A percentile compares a stretch with the other conserved stretches of the same genome.
These are phyloP conservation scores for Gomphus bonarii DNA, from an alignment of 1,284 basidiomycete genomes.

Conservation along the genomic window DNA sequence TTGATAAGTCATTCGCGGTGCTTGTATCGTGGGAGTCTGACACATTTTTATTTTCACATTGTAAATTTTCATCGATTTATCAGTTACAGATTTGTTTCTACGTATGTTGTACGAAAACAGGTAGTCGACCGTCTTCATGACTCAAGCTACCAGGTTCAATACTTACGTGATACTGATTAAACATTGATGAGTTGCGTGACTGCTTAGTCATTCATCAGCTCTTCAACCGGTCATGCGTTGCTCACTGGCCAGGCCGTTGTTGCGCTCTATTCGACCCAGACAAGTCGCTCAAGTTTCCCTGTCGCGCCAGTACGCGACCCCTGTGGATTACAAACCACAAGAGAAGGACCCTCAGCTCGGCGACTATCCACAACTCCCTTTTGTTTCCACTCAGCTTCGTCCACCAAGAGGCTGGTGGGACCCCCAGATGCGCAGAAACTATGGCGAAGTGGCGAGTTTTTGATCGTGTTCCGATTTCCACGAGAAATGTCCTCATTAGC, in stretches of 20 bases:
- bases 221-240: conserved; percentile 20
- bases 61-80: no score
- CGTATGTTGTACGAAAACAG: no score
- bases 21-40: no score
- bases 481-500: background rate
- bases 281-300: conserved; percentile 12
- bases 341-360: conserved; percentile 56
- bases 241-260: conserved; percentile 19
- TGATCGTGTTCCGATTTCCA: conserved; percentile 14
- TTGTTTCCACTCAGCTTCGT: conserved; percentile 57
- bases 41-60: no score
- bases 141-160: no score
- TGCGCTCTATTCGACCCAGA: conserved; percentile 12
- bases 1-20: no score
- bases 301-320: conserved; percentile 24
- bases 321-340: conserved; percentile 18
- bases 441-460: conserved; percentile 66
- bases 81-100: no score
- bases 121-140: no score
- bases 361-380: conserved; percentile 72
- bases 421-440: conserved; percentile 72
- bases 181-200: no score
- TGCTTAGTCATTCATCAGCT: background rate
- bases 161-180: no score
- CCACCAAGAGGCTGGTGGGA: conserved; percentile 77